phyloP scores from a whole-genome alignment of 305 asterid species.

The Fraxinus xanthoxyloides region DNA sequence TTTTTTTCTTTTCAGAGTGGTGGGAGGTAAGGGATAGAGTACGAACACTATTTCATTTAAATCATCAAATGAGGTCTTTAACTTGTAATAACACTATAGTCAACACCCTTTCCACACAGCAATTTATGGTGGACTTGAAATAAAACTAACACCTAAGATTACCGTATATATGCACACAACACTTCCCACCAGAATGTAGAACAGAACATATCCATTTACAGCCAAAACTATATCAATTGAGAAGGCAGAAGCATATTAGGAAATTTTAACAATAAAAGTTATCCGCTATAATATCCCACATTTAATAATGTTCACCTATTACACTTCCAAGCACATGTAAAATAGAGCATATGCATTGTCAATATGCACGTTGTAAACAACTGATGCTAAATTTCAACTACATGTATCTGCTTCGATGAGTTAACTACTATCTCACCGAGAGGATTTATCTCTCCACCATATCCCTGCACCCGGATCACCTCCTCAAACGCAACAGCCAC shows the following conservation, averaged over 20 bases:
- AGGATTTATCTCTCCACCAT: constrained; percentile 95
- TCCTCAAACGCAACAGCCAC: constrained; percentile 96
- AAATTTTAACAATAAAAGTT: background rate
- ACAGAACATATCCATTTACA: background rate
- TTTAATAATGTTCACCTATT: background rate
- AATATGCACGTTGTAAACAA: constrained; percentile 7
- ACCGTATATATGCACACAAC: background rate
- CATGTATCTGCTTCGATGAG: background rate
- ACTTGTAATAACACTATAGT: background rate
- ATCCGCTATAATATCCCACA: constrained; percentile 8
- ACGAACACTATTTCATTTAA: background rate
- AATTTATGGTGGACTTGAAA: background rate
- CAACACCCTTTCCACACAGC: background rate
- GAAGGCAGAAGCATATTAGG: background rate
- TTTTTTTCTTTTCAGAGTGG: background rate
- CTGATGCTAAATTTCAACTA: background rate
- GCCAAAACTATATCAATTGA: background rate
- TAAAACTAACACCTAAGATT: background rate
- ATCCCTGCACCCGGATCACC: constrained; percentile 87
- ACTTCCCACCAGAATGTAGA: background rate
- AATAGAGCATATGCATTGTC: constrained; percentile 13
- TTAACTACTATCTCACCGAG: constrained; percentile 53
- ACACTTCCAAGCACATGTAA: background rate
- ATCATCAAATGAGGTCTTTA: background rate
- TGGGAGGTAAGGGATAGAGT: background rate